These are phyloP conservation scores for Syncephalastrum sp. DNA, from an alignment of 371 early-diverging fungal genomes.

Conservation along the genomic window DNA sequence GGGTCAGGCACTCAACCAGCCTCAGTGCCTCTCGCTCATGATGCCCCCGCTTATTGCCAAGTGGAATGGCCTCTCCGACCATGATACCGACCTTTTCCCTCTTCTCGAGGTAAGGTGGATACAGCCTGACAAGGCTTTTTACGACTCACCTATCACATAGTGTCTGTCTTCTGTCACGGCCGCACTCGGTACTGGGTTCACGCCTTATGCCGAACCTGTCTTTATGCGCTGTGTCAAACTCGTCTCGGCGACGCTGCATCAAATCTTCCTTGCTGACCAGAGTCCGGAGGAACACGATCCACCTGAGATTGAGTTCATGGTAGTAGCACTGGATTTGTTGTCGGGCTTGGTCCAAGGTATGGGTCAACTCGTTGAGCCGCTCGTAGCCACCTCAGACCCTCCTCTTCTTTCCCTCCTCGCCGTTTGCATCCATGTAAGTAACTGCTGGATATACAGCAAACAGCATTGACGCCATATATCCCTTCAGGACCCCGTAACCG, in stretches of 20 bases:
- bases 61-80: constrained; percentile 77
- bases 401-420: constrained; percentile 70
- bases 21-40: constrained; percentile 68
- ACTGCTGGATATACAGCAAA: background rate
- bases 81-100: constrained; percentile 86
- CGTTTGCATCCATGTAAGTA: constrained; percentile 73
- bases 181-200: constrained; percentile 82
- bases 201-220: constrained; percentile 76
- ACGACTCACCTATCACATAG: constrained; percentile 18
- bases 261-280: constrained; percentile 26
- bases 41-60: constrained; percentile 85
- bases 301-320: constrained; percentile 85
- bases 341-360: constrained; percentile 91
- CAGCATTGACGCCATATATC: background rate
- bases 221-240: constrained; percentile 85
- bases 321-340: constrained; percentile 89
- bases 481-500: constrained; percentile 66
- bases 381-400: constrained; percentile 67
- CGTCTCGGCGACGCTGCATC: constrained; percentile 63
- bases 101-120: constrained; percentile 73
- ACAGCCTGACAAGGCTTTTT: background rate
- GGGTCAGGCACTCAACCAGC: constrained; percentile 75
- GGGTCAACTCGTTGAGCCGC: constrained; percentile 61
- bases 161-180: constrained; percentile 87
- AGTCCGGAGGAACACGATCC: constrained; percentile 52